Evolutionary conservation across 768 basidiomycete genomes (phyloP).

Genomic region (Pleurotus djamor): DNA sequence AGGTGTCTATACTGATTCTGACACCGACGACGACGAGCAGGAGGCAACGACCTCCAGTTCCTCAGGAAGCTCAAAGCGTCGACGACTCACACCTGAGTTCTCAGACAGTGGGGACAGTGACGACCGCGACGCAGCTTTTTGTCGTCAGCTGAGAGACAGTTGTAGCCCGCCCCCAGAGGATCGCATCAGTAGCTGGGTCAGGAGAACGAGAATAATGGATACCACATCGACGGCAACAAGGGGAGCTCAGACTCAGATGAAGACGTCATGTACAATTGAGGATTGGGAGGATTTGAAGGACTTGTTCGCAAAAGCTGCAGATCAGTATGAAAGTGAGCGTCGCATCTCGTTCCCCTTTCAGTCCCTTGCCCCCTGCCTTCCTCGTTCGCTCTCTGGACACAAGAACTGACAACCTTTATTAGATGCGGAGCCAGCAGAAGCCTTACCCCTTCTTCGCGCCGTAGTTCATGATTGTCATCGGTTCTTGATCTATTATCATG

Average conservation of each 20-base stretch:
- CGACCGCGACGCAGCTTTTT: slow-evolving; percentile 14
- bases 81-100: slow-evolving; percentile 11
- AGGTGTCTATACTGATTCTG: slow-evolving; percentile 8
- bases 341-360: neutral
- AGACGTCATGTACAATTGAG: slow-evolving; percentile 30
- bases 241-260: slow-evolving; percentile 14
- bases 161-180: slow-evolving; percentile 16
- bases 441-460: slow-evolving; percentile 55
- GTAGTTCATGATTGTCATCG: slow-evolving; percentile 69
- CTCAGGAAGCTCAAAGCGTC: slow-evolving; percentile 10
- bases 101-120: slow-evolving; percentile 11
- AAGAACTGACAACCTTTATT: slow-evolving; percentile 9
- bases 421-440: slow-evolving; percentile 47
- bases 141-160: neutral
- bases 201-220: slow-evolving; percentile 36
- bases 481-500: slow-evolving; percentile 51
- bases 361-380: neutral
- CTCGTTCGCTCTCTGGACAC: slow-evolving; percentile 5
- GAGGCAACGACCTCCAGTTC: slow-evolving; percentile 11
- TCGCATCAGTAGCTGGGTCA: slow-evolving; percentile 27
- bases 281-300: slow-evolving; percentile 73
- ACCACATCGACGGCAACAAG: slow-evolving; percentile 31
- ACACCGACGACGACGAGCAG: slow-evolving; percentile 18
- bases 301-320: slow-evolving; percentile 52
- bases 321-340: slow-evolving; percentile 56